phyloP scores from a whole-genome alignment of 306 rosid species.

The Prunus campanulata region DNA sequence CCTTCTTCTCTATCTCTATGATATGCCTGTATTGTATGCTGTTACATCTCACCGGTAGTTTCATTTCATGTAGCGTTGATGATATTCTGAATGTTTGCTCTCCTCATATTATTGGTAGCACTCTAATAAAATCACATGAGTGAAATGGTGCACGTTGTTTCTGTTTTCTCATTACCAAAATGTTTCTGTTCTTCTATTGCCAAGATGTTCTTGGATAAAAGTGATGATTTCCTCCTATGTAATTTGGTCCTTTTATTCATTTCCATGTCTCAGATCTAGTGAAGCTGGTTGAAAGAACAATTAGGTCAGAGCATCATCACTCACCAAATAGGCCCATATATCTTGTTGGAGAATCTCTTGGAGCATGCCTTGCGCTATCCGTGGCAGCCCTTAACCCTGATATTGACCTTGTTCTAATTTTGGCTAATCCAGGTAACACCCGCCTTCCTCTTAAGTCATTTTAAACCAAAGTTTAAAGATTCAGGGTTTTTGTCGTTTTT shows the following conservation, averaged over 20 bases:
- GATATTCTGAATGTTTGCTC: neutral
- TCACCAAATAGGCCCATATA: conserved; percentile 78
- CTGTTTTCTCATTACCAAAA: neutral
- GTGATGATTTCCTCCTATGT: neutral
- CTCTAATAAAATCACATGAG: neutral
- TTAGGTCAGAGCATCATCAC: conserved; percentile 47
- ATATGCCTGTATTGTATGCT: neutral
- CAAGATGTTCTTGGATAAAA: neutral
- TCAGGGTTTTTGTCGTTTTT: neutral
- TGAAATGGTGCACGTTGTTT: neutral
- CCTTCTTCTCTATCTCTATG: neutral
- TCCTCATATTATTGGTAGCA: neutral
- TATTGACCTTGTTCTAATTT: conserved; percentile 76
- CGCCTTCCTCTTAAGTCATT: neutral
- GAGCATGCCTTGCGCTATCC: conserved; percentile 83
- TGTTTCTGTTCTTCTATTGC: neutral
- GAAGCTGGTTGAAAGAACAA: conserved; percentile 65
- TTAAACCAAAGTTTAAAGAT: neutral
- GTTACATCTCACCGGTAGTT: neutral
- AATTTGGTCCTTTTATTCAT: conserved; percentile 10
- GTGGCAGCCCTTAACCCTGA: conserved; percentile 78
- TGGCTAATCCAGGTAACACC: conserved; percentile 74
- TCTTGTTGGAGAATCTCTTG: conserved; percentile 80
- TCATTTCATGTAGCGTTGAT: neutral
- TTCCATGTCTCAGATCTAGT: conserved; percentile 52